Base-by-base conservation (phyloP, 2,329 filamentous ascomycete species). In the Calcarisporium arbuscula region DNA sequence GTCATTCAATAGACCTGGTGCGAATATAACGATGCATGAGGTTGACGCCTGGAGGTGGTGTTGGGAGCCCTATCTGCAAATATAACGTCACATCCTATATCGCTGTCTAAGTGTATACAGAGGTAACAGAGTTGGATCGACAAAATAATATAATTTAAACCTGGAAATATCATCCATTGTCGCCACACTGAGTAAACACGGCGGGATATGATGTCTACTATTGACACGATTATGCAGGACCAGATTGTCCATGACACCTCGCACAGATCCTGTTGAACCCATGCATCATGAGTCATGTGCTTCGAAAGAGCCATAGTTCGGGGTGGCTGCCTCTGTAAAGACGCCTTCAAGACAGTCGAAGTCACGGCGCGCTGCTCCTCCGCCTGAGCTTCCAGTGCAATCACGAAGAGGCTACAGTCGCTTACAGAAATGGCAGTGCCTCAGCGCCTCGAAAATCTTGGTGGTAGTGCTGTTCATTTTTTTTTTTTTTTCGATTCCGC, bases 341-440 rank as follows among this genome's bases (percentile, higher is more conserved):
- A 36, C 14, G 21, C 26, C 12, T 36, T 15, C 11, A 40, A 12
- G 8, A 40, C 29, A 4, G 8, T 16, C 4, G 28, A 14, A 14
- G 37, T 30, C 4, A 23, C 5, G 19, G 11, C 10, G 12, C 38
- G 28, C 7, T 40, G 29, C 21, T 36, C 38, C 10, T 40, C 38
- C 2, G 34, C 28, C 8, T 34, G 26, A 2, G 38, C 34, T 12
- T 37, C 34, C 6, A 40, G 19, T 17, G 19, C 34, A n/a, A 40
- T 30, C 16, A 40, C 6, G 17, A 40, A 40, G 8, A 40, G 34
- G 34, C 38, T 30, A 40, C 1, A 34, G 38, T n/a, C 34, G 34
- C 12, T 40, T 34, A 16, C 34, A 36, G 26, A 27, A 21, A 3
- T 30, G 17, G n/a, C 36, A 11, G 16, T 30, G 16, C n/a, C 28